Evolutionary conservation across 495 filamentous ascomycete genomes (phyloP).

Genomic region (Cryomyces minteri): DNA sequence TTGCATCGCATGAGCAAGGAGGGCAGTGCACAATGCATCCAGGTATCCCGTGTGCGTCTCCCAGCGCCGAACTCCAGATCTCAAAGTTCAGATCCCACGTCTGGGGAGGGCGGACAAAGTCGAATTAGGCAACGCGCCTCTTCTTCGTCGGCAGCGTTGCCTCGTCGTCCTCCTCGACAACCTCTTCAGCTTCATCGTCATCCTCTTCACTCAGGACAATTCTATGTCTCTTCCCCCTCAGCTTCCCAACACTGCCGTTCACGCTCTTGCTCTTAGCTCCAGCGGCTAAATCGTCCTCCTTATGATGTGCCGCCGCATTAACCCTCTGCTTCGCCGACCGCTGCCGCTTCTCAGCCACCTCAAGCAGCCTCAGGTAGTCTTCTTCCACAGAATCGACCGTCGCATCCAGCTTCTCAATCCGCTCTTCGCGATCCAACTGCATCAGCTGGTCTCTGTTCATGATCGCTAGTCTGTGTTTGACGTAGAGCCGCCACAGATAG

Average conservation of each 20-base stretch:
- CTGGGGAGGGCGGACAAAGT: not conserved
- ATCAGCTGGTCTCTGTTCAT: slow-evolving; percentile 59
- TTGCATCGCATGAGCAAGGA: not conserved
- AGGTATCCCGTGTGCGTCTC: not conserved
- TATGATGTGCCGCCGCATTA: not conserved
- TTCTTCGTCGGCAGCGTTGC: not conserved
- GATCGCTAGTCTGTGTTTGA: slow-evolving; percentile 65
- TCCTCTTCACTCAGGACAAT: not conserved
- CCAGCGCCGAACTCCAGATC: not conserved
- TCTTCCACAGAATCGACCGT: slow-evolving; percentile 59
- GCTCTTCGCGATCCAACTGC: slow-evolving; percentile 58
- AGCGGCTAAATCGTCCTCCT: not conserved
- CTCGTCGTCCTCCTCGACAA: not conserved
- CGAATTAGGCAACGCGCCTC: not conserved
- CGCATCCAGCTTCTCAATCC: slow-evolving; percentile 66
- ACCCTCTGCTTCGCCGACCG: slow-evolving; percentile 6
- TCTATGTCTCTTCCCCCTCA: not conserved
- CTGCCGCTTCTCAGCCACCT: slow-evolving; percentile 26
- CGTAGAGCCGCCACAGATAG: slow-evolving; percentile 65
- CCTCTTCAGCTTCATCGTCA: not conserved
- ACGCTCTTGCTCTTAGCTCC: not conserved
- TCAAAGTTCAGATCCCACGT: no score
- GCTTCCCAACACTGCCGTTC: not conserved
- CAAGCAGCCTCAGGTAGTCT: slow-evolving; percentile 57
- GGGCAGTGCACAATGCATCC: not conserved